Evolutionary conservation across 306 rosid genomes (phyloP).

Genomic region (Lathyrus oleraceus): DNA sequence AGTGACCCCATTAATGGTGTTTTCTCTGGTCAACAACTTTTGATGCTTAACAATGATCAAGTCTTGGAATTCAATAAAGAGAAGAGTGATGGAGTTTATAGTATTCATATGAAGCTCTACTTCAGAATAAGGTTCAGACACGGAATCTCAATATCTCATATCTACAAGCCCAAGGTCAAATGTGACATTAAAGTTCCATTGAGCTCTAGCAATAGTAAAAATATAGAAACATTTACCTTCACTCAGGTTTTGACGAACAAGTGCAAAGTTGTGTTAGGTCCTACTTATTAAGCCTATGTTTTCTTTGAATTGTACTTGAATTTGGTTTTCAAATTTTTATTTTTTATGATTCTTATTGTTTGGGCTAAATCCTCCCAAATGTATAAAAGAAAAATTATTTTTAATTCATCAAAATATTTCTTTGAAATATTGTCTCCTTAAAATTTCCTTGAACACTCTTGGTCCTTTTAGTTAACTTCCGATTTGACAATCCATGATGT

Average conservation of each 20-base stretch:
- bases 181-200: slow-evolving; percentile 55
- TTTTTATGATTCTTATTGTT: not conserved
- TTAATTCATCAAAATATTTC: no score
- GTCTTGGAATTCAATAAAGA: slow-evolving; percentile 35
- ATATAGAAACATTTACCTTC: slow-evolving; percentile 16
- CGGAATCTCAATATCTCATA: slow-evolving; percentile 30
- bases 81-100: slow-evolving; percentile 34
- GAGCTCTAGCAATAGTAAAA: slow-evolving; percentile 24
- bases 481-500: no score
- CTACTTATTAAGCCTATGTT: not conserved
- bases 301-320: not conserved
- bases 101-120: slow-evolving; percentile 50
- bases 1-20: slow-evolving; percentile 36
- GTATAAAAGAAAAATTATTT: no score
- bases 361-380: not conserved
- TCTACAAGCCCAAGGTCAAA: slow-evolving; percentile 49
- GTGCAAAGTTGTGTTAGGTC: slow-evolving; percentile 43
- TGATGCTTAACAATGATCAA: slow-evolving; percentile 17
- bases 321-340: not conserved
- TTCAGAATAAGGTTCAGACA: slow-evolving; percentile 55
- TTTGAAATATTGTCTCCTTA: no score
- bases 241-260: slow-evolving; percentile 37
- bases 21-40: slow-evolving; percentile 41
- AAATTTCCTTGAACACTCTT: no score
- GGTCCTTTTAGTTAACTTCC: no score